Evolutionary conservation across 2,329 filamentous ascomycete species (phyloP).

Genomic region (Eutypella sp.): DNA sequence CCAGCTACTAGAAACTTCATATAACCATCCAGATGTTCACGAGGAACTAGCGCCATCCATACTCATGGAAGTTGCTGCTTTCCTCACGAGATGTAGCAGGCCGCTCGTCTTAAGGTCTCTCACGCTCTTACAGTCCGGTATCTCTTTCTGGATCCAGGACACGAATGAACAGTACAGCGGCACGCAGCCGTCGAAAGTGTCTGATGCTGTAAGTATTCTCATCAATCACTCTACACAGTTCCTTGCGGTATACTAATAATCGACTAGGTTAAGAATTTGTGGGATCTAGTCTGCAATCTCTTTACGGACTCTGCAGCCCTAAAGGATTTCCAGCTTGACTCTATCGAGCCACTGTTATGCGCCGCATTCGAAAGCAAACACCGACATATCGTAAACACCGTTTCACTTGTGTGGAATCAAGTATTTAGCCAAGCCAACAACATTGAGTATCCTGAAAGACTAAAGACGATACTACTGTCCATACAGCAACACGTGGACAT

Average conservation of each 20-base stretch:
- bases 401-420: constrained; percentile 60
- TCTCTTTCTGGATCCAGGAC: constrained; percentile 63
- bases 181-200: constrained; percentile 34
- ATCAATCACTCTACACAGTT: neutral
- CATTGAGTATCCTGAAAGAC: constrained; percentile 58
- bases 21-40: constrained; percentile 39
- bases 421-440: constrained; percentile 57
- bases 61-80: constrained; percentile 47
- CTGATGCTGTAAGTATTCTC: constrained; percentile 40
- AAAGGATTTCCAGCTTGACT: constrained; percentile 41
- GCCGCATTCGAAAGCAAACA: constrained; percentile 56
- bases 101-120: constrained; percentile 52
- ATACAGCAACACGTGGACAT: constrained; percentile 51
- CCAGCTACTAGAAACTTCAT: constrained; percentile 49
- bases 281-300: constrained; percentile 42
- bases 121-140: constrained; percentile 54
- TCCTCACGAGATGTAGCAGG: constrained; percentile 44
- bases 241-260: constrained; percentile 6
- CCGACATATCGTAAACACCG: constrained; percentile 45
- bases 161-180: constrained; percentile 36
- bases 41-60: constrained; percentile 38
- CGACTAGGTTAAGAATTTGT: constrained; percentile 45
- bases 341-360: constrained; percentile 50
- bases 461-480: constrained; percentile 59
- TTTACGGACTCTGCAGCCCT: constrained; percentile 31